Evolutionary conservation across 768 basidiomycete species (phyloP), one percentile per base, ranked within the genome.

Genomic region (Tricholoma terreum): DNA sequence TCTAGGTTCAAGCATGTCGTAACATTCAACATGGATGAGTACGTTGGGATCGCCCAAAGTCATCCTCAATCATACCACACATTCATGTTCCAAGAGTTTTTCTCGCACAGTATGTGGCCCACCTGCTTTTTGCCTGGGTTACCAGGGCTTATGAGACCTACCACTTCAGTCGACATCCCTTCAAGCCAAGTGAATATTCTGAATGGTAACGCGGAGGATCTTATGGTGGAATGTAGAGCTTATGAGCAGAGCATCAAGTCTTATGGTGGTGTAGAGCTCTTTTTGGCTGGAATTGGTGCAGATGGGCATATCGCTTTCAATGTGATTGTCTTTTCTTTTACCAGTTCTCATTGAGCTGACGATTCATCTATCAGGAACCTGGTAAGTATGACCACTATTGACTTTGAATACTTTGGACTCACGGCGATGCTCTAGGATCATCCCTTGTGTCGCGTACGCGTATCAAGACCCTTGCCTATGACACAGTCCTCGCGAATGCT

Each of bases 1-100:
- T 24, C 27, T 63, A 90, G 89, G 24, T 92, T 89, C 76, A 85
- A 89, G 73, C 74, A 93, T 76, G 92, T 93, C 60, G 79, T 93
- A 43, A 92, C 90, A 0, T 93, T 94, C 78, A 93, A 93, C 75
- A 92, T 94, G 92, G 92, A 95, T 73, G 92, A 95, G 73, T 95
- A 94, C 67, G 92, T 94, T 56, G 88, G 85, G 4, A 80, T 94
- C 34, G 85, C 90, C 14, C 77, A 75, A 50, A 88, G 92, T 64
- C 93, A 94, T 71, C 76, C 89, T 34, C 89, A 94, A 69, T 90
- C 88, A 17, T 95, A 95, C 67, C 92, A 94, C 70, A 90, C 90
- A 35, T 95, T 94, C 78, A 95, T 95, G 93, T 93, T 93, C 77
- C 83, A 87, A 63, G 90, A 93, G 71, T 85, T 93, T 78, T 93